phyloP scores from a whole-genome alignment of 2,329 filamentous ascomycete species.

The Cordyceps farinosa region DNA sequence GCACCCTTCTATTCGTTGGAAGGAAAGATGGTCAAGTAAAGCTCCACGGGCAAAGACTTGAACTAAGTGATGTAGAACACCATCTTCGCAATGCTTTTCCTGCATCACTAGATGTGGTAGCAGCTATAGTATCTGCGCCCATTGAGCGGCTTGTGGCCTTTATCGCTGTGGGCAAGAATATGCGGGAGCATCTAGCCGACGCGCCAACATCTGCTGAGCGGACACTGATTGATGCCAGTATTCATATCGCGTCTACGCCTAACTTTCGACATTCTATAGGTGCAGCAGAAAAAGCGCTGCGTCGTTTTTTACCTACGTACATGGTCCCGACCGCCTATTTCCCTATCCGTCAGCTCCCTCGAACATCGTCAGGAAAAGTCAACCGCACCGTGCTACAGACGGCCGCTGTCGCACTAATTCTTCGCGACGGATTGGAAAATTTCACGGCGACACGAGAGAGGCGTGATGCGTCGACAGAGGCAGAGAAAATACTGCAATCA shows the following conservation, averaged over 20 bases:
- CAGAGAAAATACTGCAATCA: neutral
- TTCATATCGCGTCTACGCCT: neutral
- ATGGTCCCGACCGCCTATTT: neutral
- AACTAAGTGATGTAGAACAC: constrained; percentile 31
- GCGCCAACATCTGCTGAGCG: neutral
- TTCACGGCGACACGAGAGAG: neutral
- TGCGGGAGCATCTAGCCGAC: no score
- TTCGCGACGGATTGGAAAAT: neutral
- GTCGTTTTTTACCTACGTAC: neutral
- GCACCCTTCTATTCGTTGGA: constrained; percentile 40
- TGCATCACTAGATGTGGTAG: neutral
- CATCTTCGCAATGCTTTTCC: constrained; percentile 1
- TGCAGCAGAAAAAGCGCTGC: neutral
- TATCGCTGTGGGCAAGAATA: neutral
- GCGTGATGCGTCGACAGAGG: neutral
- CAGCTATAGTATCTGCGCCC: neutral
- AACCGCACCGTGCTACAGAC: neutral
- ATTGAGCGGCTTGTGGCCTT: neutral
- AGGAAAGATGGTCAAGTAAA: constrained; percentile 55
- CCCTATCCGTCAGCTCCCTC: neutral
- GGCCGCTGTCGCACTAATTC: neutral
- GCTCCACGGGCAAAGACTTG: constrained; percentile 51
- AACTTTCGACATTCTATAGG: neutral
- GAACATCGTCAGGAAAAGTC: neutral
- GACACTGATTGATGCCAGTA: neutral